Base-by-base conservation (phyloP, 2,329 filamentous ascomycete genomes). In the Cercospora zeae-maydis region DNA sequence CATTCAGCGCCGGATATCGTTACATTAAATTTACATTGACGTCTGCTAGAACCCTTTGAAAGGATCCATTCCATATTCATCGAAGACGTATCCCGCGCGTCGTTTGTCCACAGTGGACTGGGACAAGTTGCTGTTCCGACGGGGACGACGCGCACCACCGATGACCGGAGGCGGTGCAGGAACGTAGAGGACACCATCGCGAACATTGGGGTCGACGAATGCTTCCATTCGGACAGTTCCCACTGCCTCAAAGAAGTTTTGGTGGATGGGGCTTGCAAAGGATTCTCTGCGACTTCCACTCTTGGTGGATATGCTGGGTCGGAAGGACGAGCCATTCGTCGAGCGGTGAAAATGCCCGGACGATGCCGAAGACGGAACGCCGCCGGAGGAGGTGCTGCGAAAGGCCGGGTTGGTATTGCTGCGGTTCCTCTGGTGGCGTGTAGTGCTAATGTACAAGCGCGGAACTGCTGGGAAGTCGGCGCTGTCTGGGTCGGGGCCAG, bases 221-320 rank as follows among this genome's bases (percentile, higher is more conserved):
- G 95, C 95, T 76, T 98, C 93, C 93, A 99, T 98, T 30, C 95
- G 87, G 52, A 98, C 87, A 1, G 93, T 98, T 1, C 93, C 92
- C 62, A 96, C 88, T 1, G 90, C 90, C 70, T 96, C 92, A 72
- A 95, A 95, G 78, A 95, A 93, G 75, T 85, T 84, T 71, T 75
- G 19, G 64, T 69, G 42, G 52, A 70, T 14, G 63, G 71, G 66
- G 59, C 71, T 73, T 53, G 65, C 66, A 36, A 70, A 63, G 1
- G 72, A 73, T 24, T 68, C 67, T 19, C 64, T 67, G 21, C 69
- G 60, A 56, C 69, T 73, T 60, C 65, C 63, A 54, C 67, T 69
- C 47, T 69, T 66, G 14, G 72, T 71, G 14, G 69, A 67, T 21
- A 66, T 68, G 56, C 67, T 68, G 9, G 66, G 63, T 11, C 68